Conservation (phyloP, 1,284 basidiomycete species). For the Trametes sp. region DNA sequence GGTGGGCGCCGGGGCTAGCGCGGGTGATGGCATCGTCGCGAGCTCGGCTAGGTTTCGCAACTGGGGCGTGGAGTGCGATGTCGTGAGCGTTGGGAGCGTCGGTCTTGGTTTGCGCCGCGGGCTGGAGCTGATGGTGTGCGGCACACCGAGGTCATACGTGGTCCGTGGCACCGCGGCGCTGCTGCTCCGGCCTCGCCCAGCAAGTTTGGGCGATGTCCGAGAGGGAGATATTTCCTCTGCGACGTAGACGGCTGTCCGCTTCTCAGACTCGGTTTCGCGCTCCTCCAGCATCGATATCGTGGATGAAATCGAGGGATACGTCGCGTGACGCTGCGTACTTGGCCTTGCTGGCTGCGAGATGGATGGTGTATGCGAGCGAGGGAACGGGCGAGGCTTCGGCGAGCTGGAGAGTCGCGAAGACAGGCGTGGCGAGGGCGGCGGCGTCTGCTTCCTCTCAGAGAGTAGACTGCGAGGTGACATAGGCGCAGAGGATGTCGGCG, state of each 20-base stretch:
- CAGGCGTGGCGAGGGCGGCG: slow-evolving; percentile 30
- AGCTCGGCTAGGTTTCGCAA: slow-evolving; percentile 38
- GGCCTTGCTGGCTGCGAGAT: slow-evolving; percentile 15
- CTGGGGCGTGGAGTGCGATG: slow-evolving; percentile 40
- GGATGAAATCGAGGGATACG: slow-evolving; percentile 43
- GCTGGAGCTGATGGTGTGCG: slow-evolving; percentile 22
- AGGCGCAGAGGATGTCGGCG: slow-evolving; percentile 14
- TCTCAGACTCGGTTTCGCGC: slow-evolving; percentile 36
- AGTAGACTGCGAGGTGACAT: slow-evolving; percentile 14
- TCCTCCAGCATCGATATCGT: slow-evolving; percentile 42
- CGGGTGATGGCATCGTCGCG: slow-evolving; percentile 30
- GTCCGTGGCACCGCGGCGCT: slow-evolving; percentile 23
- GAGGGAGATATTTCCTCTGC: slow-evolving; percentile 20
- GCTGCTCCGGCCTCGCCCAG: slow-evolving; percentile 28
- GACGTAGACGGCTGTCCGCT: slow-evolving; percentile 39
- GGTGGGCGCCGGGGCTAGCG: slow-evolving; percentile 18
- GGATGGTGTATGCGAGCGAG: slow-evolving; percentile 19
- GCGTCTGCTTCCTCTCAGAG: slow-evolving; percentile 21
- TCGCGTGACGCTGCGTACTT: slow-evolving; percentile 33
- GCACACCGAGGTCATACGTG: slow-evolving; percentile 11
- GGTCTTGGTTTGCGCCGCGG: slow-evolving; percentile 35
- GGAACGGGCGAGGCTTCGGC: slow-evolving; percentile 27
- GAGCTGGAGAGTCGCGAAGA: slow-evolving; percentile 18
- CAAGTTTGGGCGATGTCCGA: slow-evolving; percentile 1
- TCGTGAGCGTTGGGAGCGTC: slow-evolving; percentile 35